phyloP scores from a whole-genome alignment of 495 filamentous ascomycete genomes.

The Trichocladium uniseriatum region DNA sequence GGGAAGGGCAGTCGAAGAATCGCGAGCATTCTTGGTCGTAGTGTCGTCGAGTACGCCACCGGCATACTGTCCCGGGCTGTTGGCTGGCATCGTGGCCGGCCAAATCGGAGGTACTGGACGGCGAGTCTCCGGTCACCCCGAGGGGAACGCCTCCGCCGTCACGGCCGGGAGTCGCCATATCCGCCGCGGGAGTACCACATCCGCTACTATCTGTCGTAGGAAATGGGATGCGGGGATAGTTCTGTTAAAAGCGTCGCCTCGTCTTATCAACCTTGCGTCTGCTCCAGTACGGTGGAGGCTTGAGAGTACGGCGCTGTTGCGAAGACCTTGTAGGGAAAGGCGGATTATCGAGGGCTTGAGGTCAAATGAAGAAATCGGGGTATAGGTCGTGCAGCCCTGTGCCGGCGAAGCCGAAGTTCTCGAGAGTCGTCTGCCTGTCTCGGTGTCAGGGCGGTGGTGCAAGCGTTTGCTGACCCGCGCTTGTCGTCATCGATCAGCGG shows the following conservation, averaged over 20 bases:
- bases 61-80: conserved; percentile 14
- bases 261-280: neutral
- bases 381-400: too few relatives aligned
- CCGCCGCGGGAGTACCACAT: neutral
- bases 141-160: conserved; percentile 12
- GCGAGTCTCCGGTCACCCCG: neutral
- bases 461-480: neutral
- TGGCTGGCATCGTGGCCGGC: neutral
- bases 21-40: conserved; percentile 35
- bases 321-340: too few relatives aligned
- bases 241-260: too few relatives aligned
- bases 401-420: too few relatives aligned
- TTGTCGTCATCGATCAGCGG: neutral
- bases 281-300: too few relatives aligned
- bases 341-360: too few relatives aligned
- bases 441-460: neutral
- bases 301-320: too few relatives aligned
- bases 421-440: neutral
- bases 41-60: conserved; percentile 26
- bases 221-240: too few relatives aligned
- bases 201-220: too few relatives aligned
- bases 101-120: neutral
- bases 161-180: conserved; percentile 16
- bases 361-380: too few relatives aligned
- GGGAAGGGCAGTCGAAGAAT: conserved; percentile 38